Evolutionary conservation across 306 rosid genomes (phyloP).

Genomic region (Cicer pinnatifidum): DNA sequence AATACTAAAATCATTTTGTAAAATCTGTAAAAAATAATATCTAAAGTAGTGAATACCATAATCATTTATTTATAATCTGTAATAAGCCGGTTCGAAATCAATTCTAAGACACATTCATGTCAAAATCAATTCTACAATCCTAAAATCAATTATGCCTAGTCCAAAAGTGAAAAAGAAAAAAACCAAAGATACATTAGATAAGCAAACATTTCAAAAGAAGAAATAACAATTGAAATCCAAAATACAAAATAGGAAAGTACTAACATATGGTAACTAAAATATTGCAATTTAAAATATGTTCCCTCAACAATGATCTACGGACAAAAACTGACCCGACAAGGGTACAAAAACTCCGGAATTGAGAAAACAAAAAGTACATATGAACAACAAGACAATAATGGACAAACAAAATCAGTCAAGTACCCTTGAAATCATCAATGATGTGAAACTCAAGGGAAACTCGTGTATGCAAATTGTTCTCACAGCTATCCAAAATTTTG

Average conservation of each 20-base stretch:
- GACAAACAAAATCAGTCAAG: slow-evolving; percentile 49
- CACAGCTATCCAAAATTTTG: slow-evolving; percentile 67
- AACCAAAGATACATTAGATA: no score
- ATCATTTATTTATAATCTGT: no score
- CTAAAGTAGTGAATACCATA: no score
- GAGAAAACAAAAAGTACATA: slow-evolving; percentile 42
- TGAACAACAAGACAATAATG: slow-evolving; percentile 37
- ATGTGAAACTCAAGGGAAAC: slow-evolving; percentile 46
- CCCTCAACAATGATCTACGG: slow-evolving; percentile 36
- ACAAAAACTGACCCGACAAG: slow-evolving; percentile 42
- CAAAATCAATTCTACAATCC: no score
- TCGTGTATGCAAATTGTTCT: slow-evolving; percentile 43
- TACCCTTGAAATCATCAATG: slow-evolving; percentile 43
- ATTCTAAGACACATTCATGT: no score
- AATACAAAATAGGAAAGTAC: not conserved
- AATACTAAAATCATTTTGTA: no score
- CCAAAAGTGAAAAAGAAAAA: no score
- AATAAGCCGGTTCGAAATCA: no score
- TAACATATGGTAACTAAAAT: slow-evolving; percentile 23
- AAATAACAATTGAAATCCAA: slow-evolving; percentile 30
- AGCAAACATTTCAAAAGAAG: not conserved
- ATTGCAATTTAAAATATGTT: slow-evolving; percentile 34
- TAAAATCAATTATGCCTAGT: no score
- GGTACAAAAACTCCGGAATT: slow-evolving; percentile 15
- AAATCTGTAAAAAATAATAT: no score